These are phyloP conservation scores for Begonia peltatifolia DNA, from an alignment of 306 rosid species.

Conservation along the genomic window DNA sequence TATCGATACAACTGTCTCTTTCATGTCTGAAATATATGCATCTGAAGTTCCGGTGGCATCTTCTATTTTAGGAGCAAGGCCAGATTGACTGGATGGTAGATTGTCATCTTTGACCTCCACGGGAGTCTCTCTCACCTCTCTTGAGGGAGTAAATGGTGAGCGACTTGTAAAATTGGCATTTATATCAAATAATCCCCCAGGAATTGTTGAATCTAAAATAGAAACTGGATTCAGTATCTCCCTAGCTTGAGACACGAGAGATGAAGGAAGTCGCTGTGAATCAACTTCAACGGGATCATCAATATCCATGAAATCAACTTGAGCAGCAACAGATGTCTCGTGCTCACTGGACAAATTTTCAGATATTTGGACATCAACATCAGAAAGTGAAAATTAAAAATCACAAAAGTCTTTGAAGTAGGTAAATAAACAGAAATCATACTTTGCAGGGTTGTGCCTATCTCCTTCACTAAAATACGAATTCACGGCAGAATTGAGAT, in stretches of 20 bases:
- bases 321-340: constrained; percentile 25
- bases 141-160: constrained; percentile 54
- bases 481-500: constrained; percentile 76
- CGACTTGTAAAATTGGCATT: constrained; percentile 19
- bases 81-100: constrained; percentile 38
- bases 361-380: not conserved
- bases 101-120: constrained; percentile 57
- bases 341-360: constrained; percentile 26
- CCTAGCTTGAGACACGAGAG: constrained; percentile 31
- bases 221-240: constrained; percentile 35
- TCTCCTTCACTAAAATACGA: constrained; percentile 78
- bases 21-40: constrained; percentile 31
- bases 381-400: constrained; percentile 8
- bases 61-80: constrained; percentile 40
- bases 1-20: constrained; percentile 40
- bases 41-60: constrained; percentile 52
- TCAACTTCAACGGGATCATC: constrained; percentile 38
- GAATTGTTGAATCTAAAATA: constrained; percentile 28
- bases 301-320: constrained; percentile 73
- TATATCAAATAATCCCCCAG: constrained; percentile 27
- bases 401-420: not conserved
- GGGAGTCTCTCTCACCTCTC: constrained; percentile 77
- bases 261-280: constrained; percentile 24
- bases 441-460: constrained; percentile 39
- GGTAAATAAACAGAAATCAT: constrained; percentile 4